Percentiles rank a stretch among this genome's conserved stretches.
These are phyloP conservation scores for Pythium phragmitis DNA, from an alignment of 352 stramenopile species.

Conservation along the genomic window DNA sequence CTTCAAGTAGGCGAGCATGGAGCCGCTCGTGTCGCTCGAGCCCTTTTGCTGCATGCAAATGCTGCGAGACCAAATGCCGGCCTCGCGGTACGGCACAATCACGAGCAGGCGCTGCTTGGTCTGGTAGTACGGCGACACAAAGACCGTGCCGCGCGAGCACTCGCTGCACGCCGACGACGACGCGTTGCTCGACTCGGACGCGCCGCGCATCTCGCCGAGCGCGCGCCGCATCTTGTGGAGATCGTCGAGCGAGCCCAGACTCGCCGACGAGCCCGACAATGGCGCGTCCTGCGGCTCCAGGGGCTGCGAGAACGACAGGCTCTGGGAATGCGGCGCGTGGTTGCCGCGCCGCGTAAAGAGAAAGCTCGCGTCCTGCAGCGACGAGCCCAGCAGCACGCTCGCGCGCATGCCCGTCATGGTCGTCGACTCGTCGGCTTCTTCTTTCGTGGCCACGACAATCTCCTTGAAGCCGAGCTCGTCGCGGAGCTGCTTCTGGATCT, in stretches of 20 bases:
- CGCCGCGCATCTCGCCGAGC: slow-evolving; percentile 7
- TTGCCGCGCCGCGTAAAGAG: slow-evolving; percentile 10
- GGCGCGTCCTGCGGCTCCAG: background rate
- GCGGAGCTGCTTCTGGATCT: slow-evolving; percentile 55
- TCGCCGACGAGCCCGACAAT: background rate
- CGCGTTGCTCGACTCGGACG: slow-evolving; percentile 19
- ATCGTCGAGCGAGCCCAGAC: slow-evolving; percentile 1
- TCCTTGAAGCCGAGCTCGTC: slow-evolving; percentile 67
- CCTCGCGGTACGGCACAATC: slow-evolving; percentile 83
- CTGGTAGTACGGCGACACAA: slow-evolving; percentile 59
- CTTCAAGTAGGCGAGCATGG: slow-evolving; percentile 78
- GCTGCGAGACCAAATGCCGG: slow-evolving; percentile 82
- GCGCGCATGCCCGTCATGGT: slow-evolving; percentile 28
- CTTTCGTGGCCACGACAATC: slow-evolving; percentile 55
- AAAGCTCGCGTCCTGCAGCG: slow-evolving; percentile 21
- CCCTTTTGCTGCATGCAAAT: slow-evolving; percentile 78
- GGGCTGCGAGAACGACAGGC: background rate
- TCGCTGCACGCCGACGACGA: slow-evolving; percentile 36
- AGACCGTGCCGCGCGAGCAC: slow-evolving; percentile 68
- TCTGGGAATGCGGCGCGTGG: background rate
- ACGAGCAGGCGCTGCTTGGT: slow-evolving; percentile 68
- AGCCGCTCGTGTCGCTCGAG: slow-evolving; percentile 57
- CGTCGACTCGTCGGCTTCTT: slow-evolving; percentile 38
- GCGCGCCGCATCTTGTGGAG: slow-evolving; percentile 20
- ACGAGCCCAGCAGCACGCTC: slow-evolving; percentile 20